Evolutionary conservation across 352 stramenopile species (phyloP).

Genomic region (Albugo laibachii): DNA sequence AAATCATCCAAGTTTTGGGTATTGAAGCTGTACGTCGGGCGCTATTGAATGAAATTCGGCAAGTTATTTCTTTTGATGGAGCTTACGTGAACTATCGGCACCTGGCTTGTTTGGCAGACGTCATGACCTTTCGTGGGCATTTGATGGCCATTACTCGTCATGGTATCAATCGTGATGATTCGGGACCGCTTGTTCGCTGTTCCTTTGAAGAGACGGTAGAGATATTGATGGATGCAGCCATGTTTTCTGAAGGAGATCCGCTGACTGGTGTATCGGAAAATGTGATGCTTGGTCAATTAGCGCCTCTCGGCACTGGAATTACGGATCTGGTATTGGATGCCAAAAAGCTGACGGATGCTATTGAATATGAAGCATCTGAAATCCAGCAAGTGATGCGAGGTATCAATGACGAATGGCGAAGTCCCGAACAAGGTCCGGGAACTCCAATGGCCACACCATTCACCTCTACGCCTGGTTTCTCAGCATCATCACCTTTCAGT

Average conservation of each 20-base stretch:
- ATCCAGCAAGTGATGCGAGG: constrained; percentile 81
- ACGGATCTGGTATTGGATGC: constrained; percentile 98
- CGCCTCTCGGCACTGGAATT: constrained; percentile 89
- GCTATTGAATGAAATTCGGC: constrained; percentile 91
- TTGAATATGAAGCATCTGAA: constrained; percentile 90
- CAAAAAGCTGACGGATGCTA: constrained; percentile 93
- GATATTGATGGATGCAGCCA: constrained; percentile 97
- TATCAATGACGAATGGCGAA: constrained; percentile 83
- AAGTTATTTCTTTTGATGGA: constrained; percentile 98
- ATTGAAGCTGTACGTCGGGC: constrained; percentile 80
- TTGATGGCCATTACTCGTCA: constrained; percentile 96
- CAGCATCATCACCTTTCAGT: constrained; percentile 76
- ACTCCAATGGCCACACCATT: constrained; percentile 77
- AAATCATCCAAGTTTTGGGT: constrained; percentile 94
- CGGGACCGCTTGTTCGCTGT: constrained; percentile 91
- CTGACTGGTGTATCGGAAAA: constrained; percentile 97
- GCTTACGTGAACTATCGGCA: constrained; percentile 99
- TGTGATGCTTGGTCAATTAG: constrained; percentile 96
- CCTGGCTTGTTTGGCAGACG: constrained; percentile 94
- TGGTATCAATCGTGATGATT: constrained; percentile 98
- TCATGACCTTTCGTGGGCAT: constrained; percentile 97
- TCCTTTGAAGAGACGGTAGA: constrained; percentile 99
- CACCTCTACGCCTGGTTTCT: constrained; percentile 67
- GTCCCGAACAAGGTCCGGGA: constrained; percentile 46
- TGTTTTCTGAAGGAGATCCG: constrained; percentile 94